Percentiles rank a stretch among this genome's conserved stretches.
These are phyloP conservation scores for Exidia glandulosa DNA, from an alignment of 768 basidiomycete species.

Conservation along the genomic window DNA sequence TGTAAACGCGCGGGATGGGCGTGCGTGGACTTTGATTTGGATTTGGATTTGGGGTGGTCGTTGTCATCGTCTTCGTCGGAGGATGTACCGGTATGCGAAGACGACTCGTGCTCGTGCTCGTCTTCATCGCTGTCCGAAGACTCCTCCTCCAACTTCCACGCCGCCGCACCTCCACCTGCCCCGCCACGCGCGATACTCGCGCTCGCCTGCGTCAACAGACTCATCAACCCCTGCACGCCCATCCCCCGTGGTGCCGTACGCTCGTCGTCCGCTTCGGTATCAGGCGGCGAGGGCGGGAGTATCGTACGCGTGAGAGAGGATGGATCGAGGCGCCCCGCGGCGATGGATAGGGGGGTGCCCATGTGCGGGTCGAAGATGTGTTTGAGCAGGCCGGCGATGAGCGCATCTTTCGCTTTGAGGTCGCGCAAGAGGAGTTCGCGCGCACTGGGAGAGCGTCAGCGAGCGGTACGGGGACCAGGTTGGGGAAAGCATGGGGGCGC, in stretches of 20 bases:
- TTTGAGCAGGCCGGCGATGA: neutral
- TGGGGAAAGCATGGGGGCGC: too few relatives aligned
- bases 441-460: neutral
- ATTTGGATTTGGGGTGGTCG: neutral
- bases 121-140: neutral
- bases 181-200: neutral
- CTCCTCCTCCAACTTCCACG: neutral
- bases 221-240: neutral
- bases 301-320: neutral
- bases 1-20: neutral
- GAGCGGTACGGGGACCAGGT: too few relatives aligned
- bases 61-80: neutral
- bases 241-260: neutral
- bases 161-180: too few relatives aligned
- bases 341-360: neutral
- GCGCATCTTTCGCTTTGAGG: neutral
- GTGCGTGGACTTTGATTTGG: neutral
- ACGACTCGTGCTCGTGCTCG: neutral
- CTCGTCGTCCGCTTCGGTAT: neutral
- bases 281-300: neutral
- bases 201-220: neutral
- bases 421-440: neutral
- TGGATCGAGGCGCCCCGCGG: neutral
- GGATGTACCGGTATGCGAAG: too few relatives aligned
- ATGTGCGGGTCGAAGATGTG: neutral